Evolutionary conservation across 345 rosid species (phyloP).

Genomic region (Eucalyptus shirleyi): DNA sequence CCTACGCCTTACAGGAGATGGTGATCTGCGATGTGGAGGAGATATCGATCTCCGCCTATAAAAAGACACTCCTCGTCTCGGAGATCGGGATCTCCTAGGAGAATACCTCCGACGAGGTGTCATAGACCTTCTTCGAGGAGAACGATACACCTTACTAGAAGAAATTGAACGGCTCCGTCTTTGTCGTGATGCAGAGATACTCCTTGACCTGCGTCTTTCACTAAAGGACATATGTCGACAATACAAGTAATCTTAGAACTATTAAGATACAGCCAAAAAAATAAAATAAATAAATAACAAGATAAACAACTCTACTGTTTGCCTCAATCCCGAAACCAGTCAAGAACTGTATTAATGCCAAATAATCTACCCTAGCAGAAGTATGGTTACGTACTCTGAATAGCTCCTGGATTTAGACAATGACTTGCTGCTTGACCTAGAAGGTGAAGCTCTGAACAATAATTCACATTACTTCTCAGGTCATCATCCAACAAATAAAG

Average conservation of each 20-base stretch:
- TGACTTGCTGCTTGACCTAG: constrained; percentile 39
- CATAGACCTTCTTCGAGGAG: constrained; percentile 31
- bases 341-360: neutral
- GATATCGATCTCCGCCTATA: constrained; percentile 27
- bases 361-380: neutral
- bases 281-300: neutral
- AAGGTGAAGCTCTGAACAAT: constrained; percentile 36
- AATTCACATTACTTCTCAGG: neutral
- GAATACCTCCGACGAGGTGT: constrained; percentile 29
- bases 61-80: constrained; percentile 8
- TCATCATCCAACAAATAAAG: neutral
- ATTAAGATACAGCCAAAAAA: neutral
- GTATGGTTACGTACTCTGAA: constrained; percentile 30
- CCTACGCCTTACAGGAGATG: constrained; percentile 11
- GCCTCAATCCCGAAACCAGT: neutral
- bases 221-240: neutral
- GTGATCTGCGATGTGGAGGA: constrained; percentile 17
- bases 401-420: constrained; percentile 55
- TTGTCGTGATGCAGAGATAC: constrained; percentile 55
- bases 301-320: neutral
- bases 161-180: constrained; percentile 18
- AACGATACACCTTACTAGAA: constrained; percentile 7
- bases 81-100: constrained; percentile 30
- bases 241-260: neutral
- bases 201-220: constrained; percentile 46